Evolutionary conservation across 2,329 filamentous ascomycete genomes (phyloP).

Genomic region (Dothistroma septosporum): DNA sequence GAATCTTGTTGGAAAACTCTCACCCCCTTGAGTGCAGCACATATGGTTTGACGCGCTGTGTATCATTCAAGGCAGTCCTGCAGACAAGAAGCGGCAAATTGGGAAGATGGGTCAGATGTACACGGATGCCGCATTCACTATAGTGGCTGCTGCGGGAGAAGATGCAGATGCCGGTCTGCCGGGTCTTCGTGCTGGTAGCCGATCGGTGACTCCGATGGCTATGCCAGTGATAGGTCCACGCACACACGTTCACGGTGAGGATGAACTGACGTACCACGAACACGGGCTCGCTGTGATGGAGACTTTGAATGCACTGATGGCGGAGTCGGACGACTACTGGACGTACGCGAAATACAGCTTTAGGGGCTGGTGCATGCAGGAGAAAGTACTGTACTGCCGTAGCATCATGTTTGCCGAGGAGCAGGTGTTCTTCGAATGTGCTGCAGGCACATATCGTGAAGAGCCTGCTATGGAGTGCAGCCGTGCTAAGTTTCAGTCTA

Average conservation of each 20-base stretch:
- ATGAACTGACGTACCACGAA: neutral
- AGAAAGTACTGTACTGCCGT: neutral
- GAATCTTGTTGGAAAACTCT: neutral
- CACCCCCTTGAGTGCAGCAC: neutral
- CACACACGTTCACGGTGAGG: neutral
- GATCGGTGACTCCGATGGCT: neutral
- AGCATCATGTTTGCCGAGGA: neutral
- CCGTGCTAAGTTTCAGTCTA: neutral
- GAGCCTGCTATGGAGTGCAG: neutral
- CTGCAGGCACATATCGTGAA: neutral
- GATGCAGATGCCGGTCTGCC: neutral
- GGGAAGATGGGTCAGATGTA: neutral
- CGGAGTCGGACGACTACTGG: neutral
- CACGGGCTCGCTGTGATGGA: neutral
- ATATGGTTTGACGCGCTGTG: neutral
- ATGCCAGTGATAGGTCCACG: neutral
- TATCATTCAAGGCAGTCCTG: neutral
- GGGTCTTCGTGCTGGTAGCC: neutral
- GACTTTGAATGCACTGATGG: neutral
- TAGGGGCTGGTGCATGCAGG: neutral
- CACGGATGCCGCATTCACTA: neutral
- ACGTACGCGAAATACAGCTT: neutral
- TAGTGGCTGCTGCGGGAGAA: neutral
- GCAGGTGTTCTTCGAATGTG: neutral
- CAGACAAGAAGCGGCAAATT: neutral